Conservation (phyloP, 495 filamentous ascomycete species). For the Aspergillus baeticus region DNA sequence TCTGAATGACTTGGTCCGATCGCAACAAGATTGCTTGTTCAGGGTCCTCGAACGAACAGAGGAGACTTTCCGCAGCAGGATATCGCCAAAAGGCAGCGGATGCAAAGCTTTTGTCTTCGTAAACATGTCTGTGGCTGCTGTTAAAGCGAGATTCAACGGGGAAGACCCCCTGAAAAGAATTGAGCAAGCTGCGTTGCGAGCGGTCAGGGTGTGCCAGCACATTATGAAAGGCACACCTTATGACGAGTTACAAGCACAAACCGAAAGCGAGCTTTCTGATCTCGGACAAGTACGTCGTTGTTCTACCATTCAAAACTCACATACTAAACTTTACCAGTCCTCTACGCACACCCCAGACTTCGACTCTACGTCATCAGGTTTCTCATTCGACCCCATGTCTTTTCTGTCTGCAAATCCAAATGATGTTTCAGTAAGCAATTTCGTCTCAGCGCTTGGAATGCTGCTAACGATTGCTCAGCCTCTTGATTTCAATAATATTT, state of each 20-base stretch:
- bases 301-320: neutral
- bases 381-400: slow-evolving; percentile 30
- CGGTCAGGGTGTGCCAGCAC: slow-evolving; percentile 25
- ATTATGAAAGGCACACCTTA: slow-evolving; percentile 28
- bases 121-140: slow-evolving; percentile 31
- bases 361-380: slow-evolving; percentile 17
- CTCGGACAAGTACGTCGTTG: neutral
- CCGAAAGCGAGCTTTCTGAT: slow-evolving; percentile 12
- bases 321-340: neutral
- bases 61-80: slow-evolving; percentile 32
- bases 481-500: slow-evolving; percentile 35
- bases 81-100: slow-evolving; percentile 29
- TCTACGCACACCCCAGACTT: slow-evolving; percentile 5
- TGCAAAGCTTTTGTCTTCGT: slow-evolving; percentile 38
- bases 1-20: slow-evolving; percentile 36
- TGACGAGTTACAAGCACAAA: slow-evolving; percentile 21
- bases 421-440: slow-evolving; percentile 29
- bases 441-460: neutral
- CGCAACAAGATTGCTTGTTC: slow-evolving; percentile 38
- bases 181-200: slow-evolving; percentile 24
- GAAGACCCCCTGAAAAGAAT: slow-evolving; percentile 31
- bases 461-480: slow-evolving; percentile 27
- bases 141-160: slow-evolving; percentile 37
- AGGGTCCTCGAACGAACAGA: slow-evolving; percentile 33
- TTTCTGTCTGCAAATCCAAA: slow-evolving; percentile 26